These are phyloP conservation scores for Phaeosphaeriaceae sp. DNA, from an alignment of 2,329 filamentous ascomycete species.

Conservation along the genomic window DNA sequence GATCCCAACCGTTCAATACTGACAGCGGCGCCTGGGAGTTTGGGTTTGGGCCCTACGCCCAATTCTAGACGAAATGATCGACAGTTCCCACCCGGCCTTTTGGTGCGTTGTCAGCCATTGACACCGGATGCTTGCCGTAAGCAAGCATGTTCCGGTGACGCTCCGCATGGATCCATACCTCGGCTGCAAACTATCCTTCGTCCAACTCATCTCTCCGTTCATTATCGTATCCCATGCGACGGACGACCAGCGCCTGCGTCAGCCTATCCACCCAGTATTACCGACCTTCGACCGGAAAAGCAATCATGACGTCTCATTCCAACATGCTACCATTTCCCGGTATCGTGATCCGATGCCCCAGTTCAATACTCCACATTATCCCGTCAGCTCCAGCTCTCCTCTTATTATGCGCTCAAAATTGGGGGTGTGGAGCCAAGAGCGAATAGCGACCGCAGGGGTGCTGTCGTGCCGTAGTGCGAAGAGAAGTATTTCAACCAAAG, in stretches of 20 bases:
- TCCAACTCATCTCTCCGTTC: constrained; percentile 25
- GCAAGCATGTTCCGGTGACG: constrained; percentile 22
- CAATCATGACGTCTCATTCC: constrained; percentile 26
- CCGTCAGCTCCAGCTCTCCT: constrained; percentile 3
- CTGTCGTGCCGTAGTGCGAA: constrained; percentile 9
- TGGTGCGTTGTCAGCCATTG: constrained; percentile 14
- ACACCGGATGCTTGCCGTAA: constrained; percentile 20
- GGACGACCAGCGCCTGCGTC: constrained; percentile 42
- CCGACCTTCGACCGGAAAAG: constrained; percentile 31
- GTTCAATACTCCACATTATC: constrained; percentile 14
- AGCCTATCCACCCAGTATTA: constrained; percentile 31
- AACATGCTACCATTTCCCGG: constrained; percentile 13
- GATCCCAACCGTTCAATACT: constrained; percentile 21
- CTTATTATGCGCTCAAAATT: constrained; percentile 21
- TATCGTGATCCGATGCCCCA: constrained; percentile 13
- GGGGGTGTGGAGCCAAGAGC: constrained; percentile 16
- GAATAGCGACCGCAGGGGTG: constrained; percentile 23
- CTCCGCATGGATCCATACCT: constrained; percentile 27
- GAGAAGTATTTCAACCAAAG: constrained; percentile 7
- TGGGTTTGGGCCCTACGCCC: constrained; percentile 31
- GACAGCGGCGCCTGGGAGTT: constrained; percentile 18
- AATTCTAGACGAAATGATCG: constrained; percentile 19
- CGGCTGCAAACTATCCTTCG: constrained; percentile 17
- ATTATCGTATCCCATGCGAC: constrained; percentile 32
- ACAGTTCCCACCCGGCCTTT: constrained; percentile 10